Base-by-base conservation (phyloP, 768 basidiomycete species). In the Thelephora aurantiotincta region DNA sequence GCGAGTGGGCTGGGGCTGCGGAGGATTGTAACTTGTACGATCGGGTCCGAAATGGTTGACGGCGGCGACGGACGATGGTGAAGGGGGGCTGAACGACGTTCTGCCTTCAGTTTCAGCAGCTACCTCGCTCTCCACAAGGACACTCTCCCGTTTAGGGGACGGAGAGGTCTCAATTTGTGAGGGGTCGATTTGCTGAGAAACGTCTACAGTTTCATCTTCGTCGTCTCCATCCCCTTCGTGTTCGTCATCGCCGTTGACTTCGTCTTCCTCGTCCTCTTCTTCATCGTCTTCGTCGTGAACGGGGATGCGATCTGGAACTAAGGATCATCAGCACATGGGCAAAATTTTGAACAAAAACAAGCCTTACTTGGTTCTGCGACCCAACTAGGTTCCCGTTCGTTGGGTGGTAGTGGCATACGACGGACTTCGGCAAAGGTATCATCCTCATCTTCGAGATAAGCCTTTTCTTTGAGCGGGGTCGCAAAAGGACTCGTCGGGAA, bases 401-500 rank as follows among this genome's bases (percentile, higher is more conserved):
- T 30, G 5, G 26, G 4, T 9, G 26, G 26, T 30, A 58, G 53
- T n/a, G 47, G 52, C 30, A 44, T 58, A 51, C 2, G 58, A 52
- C 9, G 57, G 54, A 30, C 54, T 55, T 30, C 56, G 46, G 53
- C 52, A 22, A 84, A 77, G 55, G 78, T 70, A 49, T 86, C 82
- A 50, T 80, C 83, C 18, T 87, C 74, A 5, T 71, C 82, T 14
- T 83, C 82, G 19, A 77, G 70, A 44, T 72, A 60, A 34, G 68
- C 62, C 37, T 70, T 68, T 60, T 87, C 86, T 60, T 75, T 78
- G 45, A 82, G 58, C 0, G 83, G 86, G 2, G 77, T 78, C 11
- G 73, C 74, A 55, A 85, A 86, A 12, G 85, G 82, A 58, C 81
- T 88, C 23, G 69, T 74, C 5, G 80, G 74, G 61, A 79, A 78